Evolutionary conservation across 2,329 filamentous ascomycete genomes (phyloP).

Genomic region (Aspergillus pseudoviridinutans): DNA sequence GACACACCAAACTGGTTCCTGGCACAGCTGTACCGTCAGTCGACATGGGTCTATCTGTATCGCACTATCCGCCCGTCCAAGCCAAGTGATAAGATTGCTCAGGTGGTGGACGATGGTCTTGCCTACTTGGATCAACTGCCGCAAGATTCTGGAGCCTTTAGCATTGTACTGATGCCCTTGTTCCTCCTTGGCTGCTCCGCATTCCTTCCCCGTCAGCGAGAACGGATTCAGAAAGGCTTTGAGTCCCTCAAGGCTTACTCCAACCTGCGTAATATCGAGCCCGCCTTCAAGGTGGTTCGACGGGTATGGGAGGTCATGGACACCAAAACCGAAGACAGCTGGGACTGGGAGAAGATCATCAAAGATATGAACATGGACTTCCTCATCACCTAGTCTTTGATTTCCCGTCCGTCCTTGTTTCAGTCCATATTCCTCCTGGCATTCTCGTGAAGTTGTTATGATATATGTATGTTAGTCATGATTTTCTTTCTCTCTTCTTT

Average conservation of each 20-base stretch:
- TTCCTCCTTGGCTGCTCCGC: slow-evolving; percentile 61
- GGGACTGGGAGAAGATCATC: slow-evolving; percentile 63
- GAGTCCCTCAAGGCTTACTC: slow-evolving; percentile 53
- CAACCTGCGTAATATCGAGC: slow-evolving; percentile 55
- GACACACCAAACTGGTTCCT: slow-evolving; percentile 53
- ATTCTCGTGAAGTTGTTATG: neutral
- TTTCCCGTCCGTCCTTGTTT: neutral
- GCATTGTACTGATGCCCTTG: slow-evolving; percentile 58
- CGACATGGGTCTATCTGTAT: slow-evolving; percentile 61
- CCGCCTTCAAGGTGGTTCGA: slow-evolving; percentile 53
- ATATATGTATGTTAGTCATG: neutral
- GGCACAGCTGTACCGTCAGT: slow-evolving; percentile 59
- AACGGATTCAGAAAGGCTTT: slow-evolving; percentile 53
- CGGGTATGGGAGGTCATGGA: slow-evolving; percentile 61
- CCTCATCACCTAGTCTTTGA: slow-evolving; percentile 49
- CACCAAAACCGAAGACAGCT: slow-evolving; percentile 51
- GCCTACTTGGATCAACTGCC: slow-evolving; percentile 53
- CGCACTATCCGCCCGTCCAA: slow-evolving; percentile 57
- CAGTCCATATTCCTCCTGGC: slow-evolving; percentile 3
- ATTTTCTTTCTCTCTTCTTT: neutral
- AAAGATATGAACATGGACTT: slow-evolving; percentile 58
- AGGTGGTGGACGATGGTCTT: slow-evolving; percentile 57
- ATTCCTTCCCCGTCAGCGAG: slow-evolving; percentile 52
- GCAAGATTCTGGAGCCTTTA: slow-evolving; percentile 53
- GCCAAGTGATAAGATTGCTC: slow-evolving; percentile 52